Evolutionary conservation across 495 filamentous ascomycete genomes (phyloP), one percentile per base, ranked within the genome.

Genomic region (Lophium mytilinum): DNA sequence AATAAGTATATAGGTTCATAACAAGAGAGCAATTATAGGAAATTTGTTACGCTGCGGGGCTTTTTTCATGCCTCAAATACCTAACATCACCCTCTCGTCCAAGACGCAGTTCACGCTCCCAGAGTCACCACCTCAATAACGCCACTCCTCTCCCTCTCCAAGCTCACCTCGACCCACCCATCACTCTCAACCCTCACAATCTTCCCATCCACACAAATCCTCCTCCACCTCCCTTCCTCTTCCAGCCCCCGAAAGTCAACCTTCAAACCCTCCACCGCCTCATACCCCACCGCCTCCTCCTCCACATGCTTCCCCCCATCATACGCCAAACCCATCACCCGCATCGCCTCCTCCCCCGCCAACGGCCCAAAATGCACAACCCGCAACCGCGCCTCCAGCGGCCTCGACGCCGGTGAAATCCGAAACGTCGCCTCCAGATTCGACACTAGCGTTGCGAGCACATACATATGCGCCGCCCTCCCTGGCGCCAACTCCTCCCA

Each of bases 161-260:
- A 30, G 6, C 62, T 63, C 15, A 94, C 75, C 50, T 83, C 78
- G 71, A 93, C 80, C 80, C 81, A 86, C 7, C 92, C 90, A 0
- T 78, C 82, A 57, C 77, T 62, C 43, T 83, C 82, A 15, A 95
- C 67, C 53, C 76, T 78, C 9, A 95, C 78, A 60, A 95, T 91
- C 55, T 84, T 87, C 11, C 92, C 92, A 72, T 97, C 92, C 19
- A 97, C 74, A 66, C 91, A 97, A 1, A 94, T 80, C 57, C 89
- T 80, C 55, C 90, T 73, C 90, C 89, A 96, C 58, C 81, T 74
- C 41, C 80, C 66, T 47, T 86, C 80, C 35, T 67, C 75, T 43
- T 82, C 75, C 12, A 65, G 56, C 62, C 91, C 85, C 9, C 76
- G 55, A 37, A 94, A 82, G 36, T 83, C 75, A 33, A 95, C 80